Base-by-base conservation (phyloP, 2,329 filamentous ascomycete genomes). In the Penicillium sp. region DNA sequence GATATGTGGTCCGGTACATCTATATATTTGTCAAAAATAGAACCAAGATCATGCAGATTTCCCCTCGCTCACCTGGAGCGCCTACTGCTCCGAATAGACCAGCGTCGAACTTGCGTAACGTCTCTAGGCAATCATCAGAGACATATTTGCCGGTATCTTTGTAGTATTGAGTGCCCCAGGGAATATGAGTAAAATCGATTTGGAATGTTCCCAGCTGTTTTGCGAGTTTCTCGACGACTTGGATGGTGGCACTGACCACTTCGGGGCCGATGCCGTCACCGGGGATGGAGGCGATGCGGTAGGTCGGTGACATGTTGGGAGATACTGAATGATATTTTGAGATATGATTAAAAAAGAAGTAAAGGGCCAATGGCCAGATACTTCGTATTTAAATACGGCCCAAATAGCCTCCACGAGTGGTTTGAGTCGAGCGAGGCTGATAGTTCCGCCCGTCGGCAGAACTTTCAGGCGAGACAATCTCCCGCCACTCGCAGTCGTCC, bases 201-300 rank as follows among this genome's bases (percentile, higher is more conserved):
- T 71, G 55, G 59, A 80, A 82, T 20, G 68, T 75, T 17, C 71
- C 72, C 5, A 77, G 65, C 4, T 68, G 67, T 20, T 70, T 60
- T n/a, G 77, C 69, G 18, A 82, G 70, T 42, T 73, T 76, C 51
- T 75, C 68, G 13, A 82, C 62, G 15, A 77, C 76, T 58, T 76
- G 63, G 7, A 79, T 74, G 3, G 82, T 80, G 2, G 82, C 83
- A 23, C 78, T 73, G 26, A 86, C 78, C n/a, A 87, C 84, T 65
- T 87, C 84, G 2, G 77, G 76, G 23, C 85, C 84, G 44, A 88
- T 86, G 21, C 85, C 83, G 64, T 87, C 83, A 12, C 82, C 83
- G 7, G 84, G 80, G 54, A 87, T 84, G 20, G 83, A 80, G 51
- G 84, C 80, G 56, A 86, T 81, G 60, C 73, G 76, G 65, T 82